Evolutionary conservation across 805 yeast species (phyloP).

Genomic region (Cyberlindnera japonica): DNA sequence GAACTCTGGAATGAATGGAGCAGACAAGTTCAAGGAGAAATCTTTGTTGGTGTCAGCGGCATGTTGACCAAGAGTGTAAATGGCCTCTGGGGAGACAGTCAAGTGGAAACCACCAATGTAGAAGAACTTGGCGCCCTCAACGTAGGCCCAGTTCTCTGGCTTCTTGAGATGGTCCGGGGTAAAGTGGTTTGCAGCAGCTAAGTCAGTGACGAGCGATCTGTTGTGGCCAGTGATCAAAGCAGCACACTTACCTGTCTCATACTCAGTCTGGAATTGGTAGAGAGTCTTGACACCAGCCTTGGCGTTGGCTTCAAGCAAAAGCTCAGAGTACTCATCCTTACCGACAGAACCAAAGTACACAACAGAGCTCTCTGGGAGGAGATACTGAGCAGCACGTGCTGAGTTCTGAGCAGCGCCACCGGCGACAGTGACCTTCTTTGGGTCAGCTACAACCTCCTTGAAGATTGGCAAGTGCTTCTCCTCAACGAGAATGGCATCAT

Average conservation of each 20-base stretch:
- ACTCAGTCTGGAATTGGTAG: slow-evolving; percentile 73
- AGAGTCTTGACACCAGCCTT: slow-evolving; percentile 84
- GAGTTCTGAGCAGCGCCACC: slow-evolving; percentile 99
- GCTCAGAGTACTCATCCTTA: slow-evolving; percentile 80
- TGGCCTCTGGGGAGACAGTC: slow-evolving; percentile 96
- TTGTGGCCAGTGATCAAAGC: slow-evolving; percentile 84
- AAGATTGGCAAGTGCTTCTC: slow-evolving; percentile 83
- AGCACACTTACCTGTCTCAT: slow-evolving; percentile 97
- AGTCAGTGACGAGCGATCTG: slow-evolving; percentile 93
- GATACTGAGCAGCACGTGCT: slow-evolving; percentile 96
- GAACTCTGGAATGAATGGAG: slow-evolving; percentile 94
- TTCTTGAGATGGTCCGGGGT: slow-evolving; percentile 80
- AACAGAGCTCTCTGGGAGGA: slow-evolving; percentile 77
- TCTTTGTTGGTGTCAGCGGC: slow-evolving; percentile 80
- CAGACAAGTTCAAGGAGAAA: slow-evolving; percentile 83
- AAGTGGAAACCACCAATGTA: slow-evolving; percentile 99
- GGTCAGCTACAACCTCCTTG: slow-evolving; percentile 64
- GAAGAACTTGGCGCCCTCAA: slow-evolving; percentile 74
- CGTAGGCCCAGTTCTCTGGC: slow-evolving; percentile 85
- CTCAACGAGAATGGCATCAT: slow-evolving; percentile 88
- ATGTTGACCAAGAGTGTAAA: slow-evolving; percentile 82
- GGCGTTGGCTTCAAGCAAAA: slow-evolving; percentile 76
- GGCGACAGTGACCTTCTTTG: slow-evolving; percentile 71
- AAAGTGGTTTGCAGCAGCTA: slow-evolving; percentile 98
- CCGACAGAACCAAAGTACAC: slow-evolving; percentile 97